Base-by-base conservation (phyloP, 1,284 basidiomycete genomes). In the Cutaneotrichosporon sp. region DNA sequence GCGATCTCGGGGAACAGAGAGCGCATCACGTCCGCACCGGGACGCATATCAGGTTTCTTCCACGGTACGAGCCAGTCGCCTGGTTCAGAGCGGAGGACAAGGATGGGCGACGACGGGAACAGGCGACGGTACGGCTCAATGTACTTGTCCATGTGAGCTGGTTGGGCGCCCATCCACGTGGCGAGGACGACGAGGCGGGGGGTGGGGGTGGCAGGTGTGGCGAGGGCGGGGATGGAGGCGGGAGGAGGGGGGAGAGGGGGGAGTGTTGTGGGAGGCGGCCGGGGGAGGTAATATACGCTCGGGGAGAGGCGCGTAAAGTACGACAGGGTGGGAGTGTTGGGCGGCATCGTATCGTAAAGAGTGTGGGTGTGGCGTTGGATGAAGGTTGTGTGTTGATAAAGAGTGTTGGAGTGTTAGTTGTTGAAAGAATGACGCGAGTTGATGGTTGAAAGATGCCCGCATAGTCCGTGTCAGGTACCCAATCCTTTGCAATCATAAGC, bases 111-210 rank as follows among this genome's bases (percentile, higher is more conserved):
- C 13, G 30, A 2, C 9, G 66, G 66, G 55, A 52, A 68, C 34
- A 60, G 31, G 10, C 13, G 21, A 26, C 60, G 61, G 60, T 68
- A 68, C 30, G 62, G 60, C 38, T 61, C 26, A 26, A 63, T 46
- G 64, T 68, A 65, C 60, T 68, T 68, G 40, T 50, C 59, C 22
- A 68, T 68, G 42, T 65, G 64, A 16, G 9, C 11, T 26, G 46
- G 38, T 4, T 34, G 38, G 5, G 66, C 66, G 46, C 64, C 66
- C 66, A 68, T 68, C 66, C 66, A 68, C 22, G 64, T 65, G 13
- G 58, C 58, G 40, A 68, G 62, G 26, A 68, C 60, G 49, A 68
- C 61, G 36, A 68, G 62, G 1, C 60, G 53, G 1, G 66, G 66
- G 18, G 38, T n/a, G 8, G 40, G n/a, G 5, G 34, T 18, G 34